These are phyloP conservation scores for Phylloporus scabripes DNA, from an alignment of 768 basidiomycete species.

Conservation along the genomic window DNA sequence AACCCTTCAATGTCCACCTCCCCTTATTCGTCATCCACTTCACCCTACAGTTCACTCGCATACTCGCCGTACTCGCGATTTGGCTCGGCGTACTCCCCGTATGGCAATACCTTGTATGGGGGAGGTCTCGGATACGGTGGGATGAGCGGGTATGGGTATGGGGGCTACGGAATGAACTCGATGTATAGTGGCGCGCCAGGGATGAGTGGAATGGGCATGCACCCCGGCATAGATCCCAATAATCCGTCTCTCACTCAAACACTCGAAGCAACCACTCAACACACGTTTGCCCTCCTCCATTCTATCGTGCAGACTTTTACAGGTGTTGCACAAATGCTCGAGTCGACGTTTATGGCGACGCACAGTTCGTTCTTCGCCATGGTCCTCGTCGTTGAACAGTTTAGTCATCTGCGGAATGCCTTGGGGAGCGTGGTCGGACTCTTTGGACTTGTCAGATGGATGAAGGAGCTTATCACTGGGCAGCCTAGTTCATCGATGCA, in stretches of 20 bases:
- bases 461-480: conserved; percentile 57
- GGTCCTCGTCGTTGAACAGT: conserved; percentile 95
- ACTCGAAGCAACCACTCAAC: conserved; percentile 83
- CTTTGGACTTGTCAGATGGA: conserved; percentile 86
- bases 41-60: neutral
- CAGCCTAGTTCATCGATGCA: conserved; percentile 42
- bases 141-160: conserved; percentile 41
- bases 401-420: conserved; percentile 85
- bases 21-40: conserved; percentile 24
- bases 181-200: conserved; percentile 37
- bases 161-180: conserved; percentile 48
- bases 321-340: conserved; percentile 95
- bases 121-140: conserved; percentile 36
- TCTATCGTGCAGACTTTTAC: conserved; percentile 93
- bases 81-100: conserved; percentile 33
- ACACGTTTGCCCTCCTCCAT: conserved; percentile 90
- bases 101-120: conserved; percentile 30
- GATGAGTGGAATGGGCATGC: conserved; percentile 37
- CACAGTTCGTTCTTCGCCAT: conserved; percentile 95
- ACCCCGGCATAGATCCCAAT: conserved; percentile 42
- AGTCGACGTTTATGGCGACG: conserved; percentile 95
- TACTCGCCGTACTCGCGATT: neutral
- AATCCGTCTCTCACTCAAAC: conserved; percentile 75
- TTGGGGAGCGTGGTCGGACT: conserved; percentile 90
- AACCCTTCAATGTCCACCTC: conserved; percentile 33